Evolutionary conservation across 768 basidiomycete genomes (phyloP).

Genomic region (Lentinula boryana): DNA sequence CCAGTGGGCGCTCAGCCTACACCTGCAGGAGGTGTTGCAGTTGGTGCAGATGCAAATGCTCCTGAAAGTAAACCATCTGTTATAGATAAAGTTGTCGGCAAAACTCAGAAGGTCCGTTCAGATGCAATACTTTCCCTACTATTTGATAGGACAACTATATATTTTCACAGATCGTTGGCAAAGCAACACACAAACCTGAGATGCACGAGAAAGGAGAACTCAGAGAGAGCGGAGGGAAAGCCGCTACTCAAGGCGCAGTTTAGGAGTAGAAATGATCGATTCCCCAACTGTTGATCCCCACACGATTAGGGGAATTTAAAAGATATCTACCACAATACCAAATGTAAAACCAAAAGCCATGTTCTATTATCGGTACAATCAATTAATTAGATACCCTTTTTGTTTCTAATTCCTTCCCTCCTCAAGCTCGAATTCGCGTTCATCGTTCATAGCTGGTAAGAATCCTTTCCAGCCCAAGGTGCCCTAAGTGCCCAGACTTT

Average conservation of each 20-base stretch:
- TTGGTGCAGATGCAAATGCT: constrained; percentile 24
- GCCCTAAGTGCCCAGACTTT: neutral
- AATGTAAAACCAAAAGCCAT: no score
- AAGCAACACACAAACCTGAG: constrained; percentile 38
- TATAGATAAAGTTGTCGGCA: constrained; percentile 52
- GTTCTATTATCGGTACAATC: no score
- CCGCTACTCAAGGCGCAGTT: constrained; percentile 31
- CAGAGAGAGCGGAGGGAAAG: constrained; percentile 47
- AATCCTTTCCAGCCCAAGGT: constrained; percentile 1
- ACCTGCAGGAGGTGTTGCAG: constrained; percentile 28
- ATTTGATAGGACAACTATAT: neutral
- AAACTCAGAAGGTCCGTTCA: constrained; percentile 50
- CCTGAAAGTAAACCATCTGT: constrained; percentile 35
- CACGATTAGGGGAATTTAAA: constrained; percentile 23
- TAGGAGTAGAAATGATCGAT: no score
- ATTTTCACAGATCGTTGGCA: constrained; percentile 38
- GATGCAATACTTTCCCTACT: neutral
- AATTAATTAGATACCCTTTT: no score
- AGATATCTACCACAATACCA: no score
- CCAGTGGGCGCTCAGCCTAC: constrained; percentile 31
- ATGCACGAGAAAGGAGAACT: constrained; percentile 53
- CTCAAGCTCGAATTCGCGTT: no score
- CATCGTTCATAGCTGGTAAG: neutral
- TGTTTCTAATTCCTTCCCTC: no score
- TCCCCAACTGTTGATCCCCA: no score